These are phyloP conservation scores for Yamadazyma triangularis DNA, from an alignment of 1,139 yeast species.

Conservation along the genomic window DNA sequence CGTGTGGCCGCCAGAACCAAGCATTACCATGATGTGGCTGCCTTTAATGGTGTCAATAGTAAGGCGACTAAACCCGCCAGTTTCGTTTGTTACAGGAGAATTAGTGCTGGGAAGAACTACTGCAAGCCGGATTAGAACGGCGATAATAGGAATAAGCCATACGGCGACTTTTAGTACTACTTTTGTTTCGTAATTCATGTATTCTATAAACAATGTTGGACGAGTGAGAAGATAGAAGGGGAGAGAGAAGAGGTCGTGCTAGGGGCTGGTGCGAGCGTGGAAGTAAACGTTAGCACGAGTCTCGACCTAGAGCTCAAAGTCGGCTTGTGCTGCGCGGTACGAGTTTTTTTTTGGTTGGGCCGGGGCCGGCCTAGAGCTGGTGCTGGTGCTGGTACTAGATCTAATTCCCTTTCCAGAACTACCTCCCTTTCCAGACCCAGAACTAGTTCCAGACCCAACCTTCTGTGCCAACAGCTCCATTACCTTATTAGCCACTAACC, in stretches of 20 bases:
- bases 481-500: slow-evolving; percentile 55
- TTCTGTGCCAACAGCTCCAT: slow-evolving; percentile 50
- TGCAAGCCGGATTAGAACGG: slow-evolving; percentile 22
- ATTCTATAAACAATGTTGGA: no score
- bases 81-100: slow-evolving; percentile 7
- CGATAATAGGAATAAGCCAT: slow-evolving; percentile 21
- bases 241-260: no score
- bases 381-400: no score
- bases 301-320: slow-evolving; percentile 8
- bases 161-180: slow-evolving; percentile 18
- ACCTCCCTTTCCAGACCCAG: slow-evolving; percentile 3
- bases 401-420: not conserved
- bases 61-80: no score
- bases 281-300: no score
- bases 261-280: no score
- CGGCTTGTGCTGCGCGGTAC: no score
- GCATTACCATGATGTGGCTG: slow-evolving; percentile 44
- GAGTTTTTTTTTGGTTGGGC: no score
- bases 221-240: no score
- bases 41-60: no score
- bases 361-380: no score
- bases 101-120: slow-evolving; percentile 24
- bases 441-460: slow-evolving; percentile 44
- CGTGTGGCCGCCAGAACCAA: slow-evolving; percentile 92
- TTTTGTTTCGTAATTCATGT: slow-evolving; percentile 26